Conservation (phyloP, 441 rosid species). For the Cnidoscolus chayamansa region DNA sequence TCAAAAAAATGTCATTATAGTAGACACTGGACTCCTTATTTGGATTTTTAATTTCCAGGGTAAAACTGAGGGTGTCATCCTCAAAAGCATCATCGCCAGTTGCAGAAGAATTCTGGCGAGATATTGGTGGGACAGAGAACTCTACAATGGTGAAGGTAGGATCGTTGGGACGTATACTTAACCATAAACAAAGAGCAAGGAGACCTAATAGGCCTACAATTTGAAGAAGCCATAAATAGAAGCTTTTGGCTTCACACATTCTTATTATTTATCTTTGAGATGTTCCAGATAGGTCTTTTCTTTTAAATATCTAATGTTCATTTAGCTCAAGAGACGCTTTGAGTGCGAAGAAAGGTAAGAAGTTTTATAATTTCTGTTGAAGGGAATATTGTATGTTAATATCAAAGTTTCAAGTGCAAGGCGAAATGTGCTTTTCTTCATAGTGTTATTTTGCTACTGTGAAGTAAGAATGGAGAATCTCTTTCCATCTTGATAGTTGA, state of each 20-base stretch:
- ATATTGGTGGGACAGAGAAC: slow-evolving; percentile 27
- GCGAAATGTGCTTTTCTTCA: slow-evolving; percentile 22
- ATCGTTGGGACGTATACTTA: slow-evolving; percentile 31
- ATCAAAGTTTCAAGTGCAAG: background rate
- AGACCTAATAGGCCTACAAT: slow-evolving; percentile 34
- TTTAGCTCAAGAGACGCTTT: slow-evolving; percentile 4
- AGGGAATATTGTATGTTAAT: background rate
- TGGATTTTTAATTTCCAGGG: slow-evolving; percentile 34
- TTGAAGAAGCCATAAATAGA: slow-evolving; percentile 34
- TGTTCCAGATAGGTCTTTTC: background rate
- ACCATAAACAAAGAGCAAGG: slow-evolving; percentile 35
- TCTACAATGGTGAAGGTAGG: slow-evolving; percentile 31
- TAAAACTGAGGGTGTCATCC: slow-evolving; percentile 14
- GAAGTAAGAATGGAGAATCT: background rate
- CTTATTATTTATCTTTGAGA: background rate
- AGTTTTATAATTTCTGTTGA: slow-evolving; percentile 1
- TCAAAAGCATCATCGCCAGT: background rate
- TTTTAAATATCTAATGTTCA: background rate
- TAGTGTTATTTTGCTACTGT: background rate
- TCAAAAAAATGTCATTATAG: slow-evolving; percentile 34
- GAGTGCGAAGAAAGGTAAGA: slow-evolving; percentile 19
- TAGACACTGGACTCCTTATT: slow-evolving; percentile 36
- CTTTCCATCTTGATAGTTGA: too few relatives aligned
- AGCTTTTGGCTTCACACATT: slow-evolving; percentile 25
- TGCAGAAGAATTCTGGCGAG: slow-evolving; percentile 1